phyloP scores from a whole-genome alignment of 176 grass and related monocot genomes.

The Oryza rufipogon region DNA sequence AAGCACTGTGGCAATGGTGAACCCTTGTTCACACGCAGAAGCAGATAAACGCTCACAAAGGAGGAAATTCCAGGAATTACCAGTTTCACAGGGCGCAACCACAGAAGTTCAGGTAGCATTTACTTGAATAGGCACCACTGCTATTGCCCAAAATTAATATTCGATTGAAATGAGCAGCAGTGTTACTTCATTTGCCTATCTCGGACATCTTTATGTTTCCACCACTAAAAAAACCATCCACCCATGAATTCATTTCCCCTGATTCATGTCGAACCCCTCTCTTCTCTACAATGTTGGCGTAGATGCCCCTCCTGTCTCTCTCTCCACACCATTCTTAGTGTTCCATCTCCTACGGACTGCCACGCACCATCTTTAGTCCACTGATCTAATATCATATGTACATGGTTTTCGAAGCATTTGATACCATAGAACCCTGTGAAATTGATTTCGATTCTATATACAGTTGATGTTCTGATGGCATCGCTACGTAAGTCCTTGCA shows the following conservation, averaged over 20 bases:
- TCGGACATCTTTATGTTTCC: background rate
- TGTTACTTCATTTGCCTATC: background rate
- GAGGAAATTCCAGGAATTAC: slow-evolving; percentile 94
- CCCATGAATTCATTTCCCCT: background rate
- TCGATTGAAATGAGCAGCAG: background rate
- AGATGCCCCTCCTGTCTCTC: background rate
- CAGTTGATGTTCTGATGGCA: slow-evolving; percentile 20
- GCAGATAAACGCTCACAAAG: slow-evolving; percentile 66
- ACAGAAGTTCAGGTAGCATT: slow-evolving; percentile 58
- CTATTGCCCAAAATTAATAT: slow-evolving; percentile 11
- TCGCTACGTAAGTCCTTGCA: background rate
- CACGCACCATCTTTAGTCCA: slow-evolving; percentile 19
- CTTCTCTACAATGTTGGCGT: background rate
- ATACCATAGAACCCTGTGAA: background rate
- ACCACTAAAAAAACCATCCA: background rate
- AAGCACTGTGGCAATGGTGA: slow-evolving; percentile 29
- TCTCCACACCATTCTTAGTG: background rate
- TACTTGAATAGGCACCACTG: background rate
- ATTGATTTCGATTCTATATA: slow-evolving; percentile 26
- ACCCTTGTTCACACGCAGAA: slow-evolving; percentile 46
- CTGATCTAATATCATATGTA: slow-evolving; percentile 3
- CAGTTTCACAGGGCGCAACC: slow-evolving; percentile 49
- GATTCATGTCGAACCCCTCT: background rate
- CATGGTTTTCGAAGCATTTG: background rate
- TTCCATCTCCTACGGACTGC: slow-evolving; percentile 11